Base-by-base conservation (phyloP, 805 yeast genomes). In the Candida ovalis region DNA sequence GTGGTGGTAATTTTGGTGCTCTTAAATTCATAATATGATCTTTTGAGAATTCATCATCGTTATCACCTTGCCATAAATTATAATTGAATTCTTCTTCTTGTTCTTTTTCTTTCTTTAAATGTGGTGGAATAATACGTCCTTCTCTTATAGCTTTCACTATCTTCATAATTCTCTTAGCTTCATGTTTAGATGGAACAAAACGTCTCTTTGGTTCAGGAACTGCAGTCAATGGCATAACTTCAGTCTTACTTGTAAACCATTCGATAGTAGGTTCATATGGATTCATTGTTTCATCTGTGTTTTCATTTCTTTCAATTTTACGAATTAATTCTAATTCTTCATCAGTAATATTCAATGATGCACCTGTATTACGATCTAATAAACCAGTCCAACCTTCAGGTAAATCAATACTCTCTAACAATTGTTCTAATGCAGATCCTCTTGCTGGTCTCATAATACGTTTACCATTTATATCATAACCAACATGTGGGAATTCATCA, bases 341-440 rank as follows among this genome's bases (percentile, higher is more conserved):
- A 45, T 78, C 77, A 7, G 89, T 81, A 54, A 94, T 74, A 57
- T 94, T 90, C 71, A 94, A 77, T 45, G 88, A 76, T 9, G 82
- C 67, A 52, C 99, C 99, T 6, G 98, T 89, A 60, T 83, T 78
- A 61, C 88, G 86, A 68, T 94, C 98, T 52, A 92, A 71, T 52
- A 94, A 75, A 42, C 99, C 99, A 15, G 99, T 94, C 98, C 98
- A 94, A 23, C 99, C 99, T 69, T 88, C 95, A 13, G 99, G 99
- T 54, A 94, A 74, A 52, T 94, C 99, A 51, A 94, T 94, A 27
- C 83, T 75, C 62, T 92, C 99, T 55, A 94, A 72, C 53, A 94
- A 76, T 60, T 85, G 86, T 62, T 94, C 98, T 55, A 94, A 76
- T 1, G 98, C 99, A 49, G 95, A 82, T 13, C 97, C 96, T 60